Evolutionary conservation across 257 asterid species (phyloP).

Genomic region (Verbascum thapsus): DNA sequence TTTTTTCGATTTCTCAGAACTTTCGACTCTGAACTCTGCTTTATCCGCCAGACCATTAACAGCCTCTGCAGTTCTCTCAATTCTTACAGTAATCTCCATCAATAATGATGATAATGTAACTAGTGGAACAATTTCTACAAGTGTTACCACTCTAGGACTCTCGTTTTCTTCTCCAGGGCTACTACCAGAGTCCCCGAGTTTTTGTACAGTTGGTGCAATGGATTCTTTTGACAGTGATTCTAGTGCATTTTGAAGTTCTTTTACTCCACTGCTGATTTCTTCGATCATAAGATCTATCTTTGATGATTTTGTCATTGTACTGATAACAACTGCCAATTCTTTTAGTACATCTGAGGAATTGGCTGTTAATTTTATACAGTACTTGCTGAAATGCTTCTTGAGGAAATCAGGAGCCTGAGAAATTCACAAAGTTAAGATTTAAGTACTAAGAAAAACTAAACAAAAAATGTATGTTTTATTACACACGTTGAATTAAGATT

Average conservation of each 20-base stretch:
- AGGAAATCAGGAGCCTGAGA: constrained; percentile 55
- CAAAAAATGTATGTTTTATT: not conserved
- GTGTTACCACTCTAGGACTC: constrained; percentile 28
- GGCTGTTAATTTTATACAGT: constrained; percentile 45
- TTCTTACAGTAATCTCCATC: constrained; percentile 67
- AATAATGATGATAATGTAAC: constrained; percentile 58
- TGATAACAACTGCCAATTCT: constrained; percentile 49
- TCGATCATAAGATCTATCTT: constrained; percentile 46
- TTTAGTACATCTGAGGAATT: constrained; percentile 51
- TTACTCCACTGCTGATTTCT: constrained; percentile 58
- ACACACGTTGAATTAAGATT: constrained; percentile 1
- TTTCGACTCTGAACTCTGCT: constrained; percentile 54
- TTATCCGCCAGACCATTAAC: constrained; percentile 53
- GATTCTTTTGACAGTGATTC: constrained; percentile 46
- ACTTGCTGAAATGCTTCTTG: constrained; percentile 51
- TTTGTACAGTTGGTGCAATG: constrained; percentile 24
- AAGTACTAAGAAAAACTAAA: not conserved
- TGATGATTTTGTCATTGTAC: constrained; percentile 55
- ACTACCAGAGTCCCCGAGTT: constrained; percentile 16
- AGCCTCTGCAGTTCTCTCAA: constrained; percentile 46
- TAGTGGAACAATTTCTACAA: constrained; percentile 58
- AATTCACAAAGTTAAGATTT: constrained; percentile 5
- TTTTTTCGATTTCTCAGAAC: constrained; percentile 37
- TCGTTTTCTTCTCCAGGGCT: constrained; percentile 24
- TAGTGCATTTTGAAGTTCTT: constrained; percentile 54